A percentile compares a stretch with the other conserved stretches of the same genome.
Conservation (phyloP, 1,284 basidiomycete species). For the Vanrija pseudolonga region DNA sequence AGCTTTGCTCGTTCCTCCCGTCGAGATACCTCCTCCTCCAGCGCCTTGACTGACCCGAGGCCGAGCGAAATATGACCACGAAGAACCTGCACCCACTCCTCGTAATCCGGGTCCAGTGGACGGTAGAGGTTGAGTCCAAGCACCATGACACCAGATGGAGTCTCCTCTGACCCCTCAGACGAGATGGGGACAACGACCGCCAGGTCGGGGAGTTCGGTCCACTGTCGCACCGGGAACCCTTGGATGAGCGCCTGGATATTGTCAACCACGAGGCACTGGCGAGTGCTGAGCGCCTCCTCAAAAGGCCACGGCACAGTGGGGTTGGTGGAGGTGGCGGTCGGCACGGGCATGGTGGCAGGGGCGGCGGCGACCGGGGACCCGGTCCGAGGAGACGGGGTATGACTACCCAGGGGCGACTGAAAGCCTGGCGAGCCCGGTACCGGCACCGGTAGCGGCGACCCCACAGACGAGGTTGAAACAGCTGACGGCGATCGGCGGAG, state of each 20-base stretch:
- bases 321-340: too few species aligned
- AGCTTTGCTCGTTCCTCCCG: slow-evolving; percentile 13
- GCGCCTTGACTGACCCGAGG: slow-evolving; percentile 7
- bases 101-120: slow-evolving; percentile 31
- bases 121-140: slow-evolving; percentile 38
- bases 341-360: too few species aligned
- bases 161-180: slow-evolving; percentile 12
- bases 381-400: too few species aligned
- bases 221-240: slow-evolving; percentile 31
- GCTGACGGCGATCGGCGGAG: too few species aligned
- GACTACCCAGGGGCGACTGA: too few species aligned
- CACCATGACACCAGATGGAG: slow-evolving; percentile 33
- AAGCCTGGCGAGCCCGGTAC: too few species aligned
- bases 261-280: slow-evolving; percentile 29
- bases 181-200: slow-evolving; percentile 43
- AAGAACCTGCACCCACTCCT: slow-evolving; percentile 26
- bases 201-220: slow-evolving; percentile 33
- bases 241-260: slow-evolving; percentile 23
- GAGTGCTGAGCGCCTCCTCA: slow-evolving; percentile 20
- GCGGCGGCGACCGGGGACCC: too few species aligned
- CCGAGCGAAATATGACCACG: slow-evolving; percentile 13
- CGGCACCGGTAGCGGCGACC: too few species aligned
- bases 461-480: too few species aligned
- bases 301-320: slow-evolving; percentile 22
- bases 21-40: slow-evolving; percentile 6